phyloP scores from a whole-genome alignment of 2,329 filamentous ascomycete species.

The Penicillium sp. region DNA sequence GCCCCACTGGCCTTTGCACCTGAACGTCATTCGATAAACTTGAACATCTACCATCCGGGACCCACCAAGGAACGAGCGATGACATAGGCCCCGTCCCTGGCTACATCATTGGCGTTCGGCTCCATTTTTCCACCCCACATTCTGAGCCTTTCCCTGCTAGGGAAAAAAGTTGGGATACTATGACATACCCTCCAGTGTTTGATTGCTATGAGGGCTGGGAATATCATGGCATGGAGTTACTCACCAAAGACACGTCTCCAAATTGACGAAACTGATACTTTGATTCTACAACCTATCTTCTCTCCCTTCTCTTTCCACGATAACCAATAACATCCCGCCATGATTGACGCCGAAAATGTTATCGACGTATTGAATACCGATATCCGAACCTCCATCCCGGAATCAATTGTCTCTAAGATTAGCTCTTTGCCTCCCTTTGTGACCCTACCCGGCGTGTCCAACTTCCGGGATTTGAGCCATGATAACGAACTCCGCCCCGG shows the following conservation, averaged over 20 bases:
- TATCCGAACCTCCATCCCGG: slow-evolving; percentile 20
- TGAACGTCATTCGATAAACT: background rate
- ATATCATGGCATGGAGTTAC: background rate
- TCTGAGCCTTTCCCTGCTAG: slow-evolving; percentile 2
- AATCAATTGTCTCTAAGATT: slow-evolving; percentile 20
- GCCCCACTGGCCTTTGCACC: background rate
- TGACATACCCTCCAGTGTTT: background rate
- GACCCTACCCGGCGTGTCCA: slow-evolving; percentile 27
- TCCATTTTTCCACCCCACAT: background rate
- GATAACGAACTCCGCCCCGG: slow-evolving; percentile 47
- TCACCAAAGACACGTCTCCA: background rate
- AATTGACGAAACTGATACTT: background rate
- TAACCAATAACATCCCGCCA: background rate
- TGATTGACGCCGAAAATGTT: slow-evolving; percentile 22
- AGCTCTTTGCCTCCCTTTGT: slow-evolving; percentile 28
- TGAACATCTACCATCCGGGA: background rate
- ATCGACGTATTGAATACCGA: slow-evolving; percentile 21
- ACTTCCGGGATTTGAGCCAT: slow-evolving; percentile 29
- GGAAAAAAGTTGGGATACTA: slow-evolving; percentile 3
- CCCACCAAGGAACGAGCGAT: slow-evolving; percentile 1
- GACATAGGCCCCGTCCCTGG: slow-evolving; percentile 14
- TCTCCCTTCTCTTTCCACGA: background rate
- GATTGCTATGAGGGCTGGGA: background rate
- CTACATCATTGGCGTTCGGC: slow-evolving; percentile 5
- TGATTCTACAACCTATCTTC: background rate